A percentile compares a stretch with the other conserved stretches of the same genome.
These are phyloP conservation scores for Rhodamnia argentea DNA, from an alignment of 345 rosid species.

Conservation along the genomic window DNA sequence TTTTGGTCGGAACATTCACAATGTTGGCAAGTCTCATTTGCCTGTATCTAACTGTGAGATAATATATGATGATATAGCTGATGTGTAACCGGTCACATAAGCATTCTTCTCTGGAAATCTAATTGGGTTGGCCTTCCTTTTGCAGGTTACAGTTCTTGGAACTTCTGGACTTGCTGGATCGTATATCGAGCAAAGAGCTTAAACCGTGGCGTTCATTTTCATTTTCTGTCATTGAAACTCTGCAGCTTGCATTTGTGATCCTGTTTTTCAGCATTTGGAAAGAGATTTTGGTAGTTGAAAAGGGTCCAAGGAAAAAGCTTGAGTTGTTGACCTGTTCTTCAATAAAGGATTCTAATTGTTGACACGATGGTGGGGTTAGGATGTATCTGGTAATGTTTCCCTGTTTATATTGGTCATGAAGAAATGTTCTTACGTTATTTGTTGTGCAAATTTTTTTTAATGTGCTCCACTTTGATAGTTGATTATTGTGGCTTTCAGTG, in stretches of 20 bases:
- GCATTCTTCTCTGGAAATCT: not conserved
- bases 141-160: slow-evolving; percentile 81
- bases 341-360: not conserved
- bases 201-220: slow-evolving; percentile 10
- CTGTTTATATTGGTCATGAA: not conserved
- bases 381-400: not conserved
- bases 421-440: not conserved
- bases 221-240: not conserved
- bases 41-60: not conserved
- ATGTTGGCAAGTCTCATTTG: not conserved
- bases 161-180: slow-evolving; percentile 93
- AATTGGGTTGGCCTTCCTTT: not conserved
- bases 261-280: not conserved
- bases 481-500: not conserved
- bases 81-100: not conserved
- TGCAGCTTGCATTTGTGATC: not conserved
- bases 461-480: not conserved
- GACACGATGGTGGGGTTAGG: not conserved
- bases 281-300: not conserved
- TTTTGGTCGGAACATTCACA: not conserved
- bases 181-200: slow-evolving; percentile 76
- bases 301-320: not conserved
- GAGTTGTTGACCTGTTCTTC: not conserved
- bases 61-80: not conserved
- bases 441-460: not conserved